Evolutionary conservation across 306 rosid genomes (phyloP).

Genomic region (Rubus idaeus): DNA sequence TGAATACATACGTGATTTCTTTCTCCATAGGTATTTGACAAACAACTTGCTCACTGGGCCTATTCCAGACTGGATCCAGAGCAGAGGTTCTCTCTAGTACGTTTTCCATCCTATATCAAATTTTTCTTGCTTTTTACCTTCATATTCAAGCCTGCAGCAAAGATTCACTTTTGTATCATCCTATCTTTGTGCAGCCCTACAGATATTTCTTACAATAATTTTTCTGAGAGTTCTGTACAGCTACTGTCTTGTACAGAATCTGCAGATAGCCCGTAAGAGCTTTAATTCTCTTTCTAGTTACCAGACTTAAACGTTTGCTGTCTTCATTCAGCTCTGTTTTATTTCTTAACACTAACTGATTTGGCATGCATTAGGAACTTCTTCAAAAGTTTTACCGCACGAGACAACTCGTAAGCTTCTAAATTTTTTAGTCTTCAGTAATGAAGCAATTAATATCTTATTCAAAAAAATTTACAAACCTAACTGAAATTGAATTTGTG

Average conservation of each 20-base stretch:
- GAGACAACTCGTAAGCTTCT: slow-evolving; percentile 17
- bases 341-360: background rate
- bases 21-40: slow-evolving; percentile 26
- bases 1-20: background rate
- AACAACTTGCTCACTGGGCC: slow-evolving; percentile 25
- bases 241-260: background rate
- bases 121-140: background rate
- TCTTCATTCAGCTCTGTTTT: background rate
- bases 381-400: slow-evolving; percentile 5
- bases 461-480: background rate
- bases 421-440: background rate
- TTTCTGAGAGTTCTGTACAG: background rate
- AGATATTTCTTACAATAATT: slow-evolving; percentile 33
- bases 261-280: slow-evolving; percentile 2
- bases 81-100: background rate
- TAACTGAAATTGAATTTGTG: background rate
- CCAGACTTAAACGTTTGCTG: background rate
- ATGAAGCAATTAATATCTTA: background rate
- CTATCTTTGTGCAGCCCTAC: background rate
- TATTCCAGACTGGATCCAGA: slow-evolving; percentile 23
- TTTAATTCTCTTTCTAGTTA: background rate
- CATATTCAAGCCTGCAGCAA: background rate
- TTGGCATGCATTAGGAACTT: slow-evolving; percentile 18
- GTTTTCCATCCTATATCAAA: background rate
- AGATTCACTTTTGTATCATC: background rate